Base-by-base conservation (phyloP, 1,284 basidiomycete genomes). In the Moniliophthora roreri region DNA sequence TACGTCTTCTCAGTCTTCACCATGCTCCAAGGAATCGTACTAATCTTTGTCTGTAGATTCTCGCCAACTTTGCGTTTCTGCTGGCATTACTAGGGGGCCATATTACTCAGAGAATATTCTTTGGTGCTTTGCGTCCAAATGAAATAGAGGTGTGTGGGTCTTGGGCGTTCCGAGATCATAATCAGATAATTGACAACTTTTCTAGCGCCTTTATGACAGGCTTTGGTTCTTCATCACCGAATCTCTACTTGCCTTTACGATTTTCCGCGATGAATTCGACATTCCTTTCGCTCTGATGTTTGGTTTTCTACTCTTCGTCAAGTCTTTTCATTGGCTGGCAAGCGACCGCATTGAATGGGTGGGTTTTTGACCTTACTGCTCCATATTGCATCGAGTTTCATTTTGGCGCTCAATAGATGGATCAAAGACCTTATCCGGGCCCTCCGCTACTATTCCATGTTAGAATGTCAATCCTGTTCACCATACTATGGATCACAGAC, bases 211-310 rank as follows among this genome's bases (percentile, higher is more conserved):
- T 1, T 97, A 97, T 69, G 96, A 99, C 67, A 81, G 93, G 57
- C 81, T 93, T 40, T 98, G 97, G 96, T 95, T 96, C 75, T 97
- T 97, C 70, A 84, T 98, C 51, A 98, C 95, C 0, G 96, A 99
- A 69, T 95, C 93, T 5, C 78, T 99, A 37, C 76, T 99, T 45
- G 96, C 96, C 2, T 90, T 98, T 66, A 96, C 96, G 26, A 98
- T 98, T 62, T 99, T 99, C 74, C 82, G 95, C 53, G 91, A 95
- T 68, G 91, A 94, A 69, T 93, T 95, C 68, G 91, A 97, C 69
- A 83, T 89, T n/a, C 84, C 87, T 1, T 98, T 98, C 67, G 89
- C 89, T 35, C 74, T 95, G 60, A 91, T 98, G 82, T 98, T 98
- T 66, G 88, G 91, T 16, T 84, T 93, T 60, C 75, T 99, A 18